These are phyloP conservation scores for Podospora fimiseda DNA, from an alignment of 495 filamentous ascomycete genomes.

Conservation along the genomic window DNA sequence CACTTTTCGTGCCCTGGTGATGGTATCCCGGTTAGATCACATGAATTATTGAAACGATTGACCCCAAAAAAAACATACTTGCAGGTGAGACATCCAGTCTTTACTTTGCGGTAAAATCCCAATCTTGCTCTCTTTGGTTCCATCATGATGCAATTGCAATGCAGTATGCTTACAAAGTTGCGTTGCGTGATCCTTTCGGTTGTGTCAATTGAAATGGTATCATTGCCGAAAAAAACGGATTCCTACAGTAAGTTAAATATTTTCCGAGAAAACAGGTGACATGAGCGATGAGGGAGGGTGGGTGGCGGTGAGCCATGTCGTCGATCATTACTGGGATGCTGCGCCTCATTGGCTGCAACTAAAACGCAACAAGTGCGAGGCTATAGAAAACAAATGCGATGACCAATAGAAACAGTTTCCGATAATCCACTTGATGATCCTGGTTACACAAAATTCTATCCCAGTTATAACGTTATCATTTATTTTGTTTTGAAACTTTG, in stretches of 20 bases:
- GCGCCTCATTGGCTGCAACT: background rate
- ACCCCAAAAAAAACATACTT: constrained; percentile 14
- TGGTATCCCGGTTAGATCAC: background rate
- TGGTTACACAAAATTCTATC: no score
- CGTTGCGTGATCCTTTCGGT: no score
- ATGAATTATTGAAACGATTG: no score
- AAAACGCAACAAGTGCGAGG: background rate
- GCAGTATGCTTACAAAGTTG: no score
- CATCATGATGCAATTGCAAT: no score
- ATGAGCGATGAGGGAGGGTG: background rate
- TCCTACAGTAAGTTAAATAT: background rate
- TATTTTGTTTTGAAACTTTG: no score
- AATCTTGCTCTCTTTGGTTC: background rate
- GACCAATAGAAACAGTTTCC: background rate
- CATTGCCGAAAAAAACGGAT: background rate
- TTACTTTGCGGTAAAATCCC: constrained; percentile 12
- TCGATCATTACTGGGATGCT: background rate
- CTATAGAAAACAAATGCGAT: background rate
- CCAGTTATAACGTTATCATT: no score
- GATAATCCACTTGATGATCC: no score
- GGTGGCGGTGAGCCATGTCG: background rate
- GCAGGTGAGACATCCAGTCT: constrained; percentile 19
- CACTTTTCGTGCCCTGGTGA: constrained; percentile 46
- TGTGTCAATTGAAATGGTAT: background rate
- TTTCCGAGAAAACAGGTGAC: background rate